These are phyloP conservation scores for Solanum sparsipilum DNA, from an alignment of 257 asterid species.

Conservation along the genomic window DNA sequence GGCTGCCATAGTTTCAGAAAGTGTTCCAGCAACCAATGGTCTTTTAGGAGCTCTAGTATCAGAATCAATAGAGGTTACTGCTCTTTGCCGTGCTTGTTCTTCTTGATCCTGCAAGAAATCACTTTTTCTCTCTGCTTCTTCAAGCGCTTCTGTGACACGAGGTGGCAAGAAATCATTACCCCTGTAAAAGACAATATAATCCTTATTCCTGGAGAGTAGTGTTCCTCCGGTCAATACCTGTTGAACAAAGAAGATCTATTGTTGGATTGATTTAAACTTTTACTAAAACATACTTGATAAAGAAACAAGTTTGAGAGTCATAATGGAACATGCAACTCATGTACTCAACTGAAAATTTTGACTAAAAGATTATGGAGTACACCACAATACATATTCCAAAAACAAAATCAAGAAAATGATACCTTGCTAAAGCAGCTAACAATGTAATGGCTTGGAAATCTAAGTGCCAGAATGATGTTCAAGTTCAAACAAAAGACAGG, in stretches of 20 bases:
- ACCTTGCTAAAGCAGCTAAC: background rate
- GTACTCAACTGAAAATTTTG: background rate
- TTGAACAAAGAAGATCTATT: background rate
- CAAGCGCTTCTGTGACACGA: slow-evolving; percentile 37
- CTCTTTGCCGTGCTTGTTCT: slow-evolving; percentile 67
- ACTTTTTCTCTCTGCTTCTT: slow-evolving; percentile 47
- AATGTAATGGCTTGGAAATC: background rate
- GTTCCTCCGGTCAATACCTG: slow-evolving; percentile 95
- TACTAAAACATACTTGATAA: background rate
- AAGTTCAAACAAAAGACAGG: background rate
- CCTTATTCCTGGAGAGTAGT: slow-evolving; percentile 81
- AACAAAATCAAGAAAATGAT: background rate
- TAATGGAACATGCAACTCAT: background rate
- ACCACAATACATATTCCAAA: background rate
- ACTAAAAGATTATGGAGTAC: background rate
- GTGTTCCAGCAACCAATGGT: slow-evolving; percentile 88
- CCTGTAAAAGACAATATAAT: slow-evolving; percentile 77
- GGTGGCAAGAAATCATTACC: slow-evolving; percentile 88
- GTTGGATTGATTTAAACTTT: background rate
- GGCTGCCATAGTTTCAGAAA: slow-evolving; percentile 87
- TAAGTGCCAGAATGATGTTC: background rate
- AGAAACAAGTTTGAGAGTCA: background rate
- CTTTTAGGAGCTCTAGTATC: slow-evolving; percentile 22
- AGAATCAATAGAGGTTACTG: slow-evolving; percentile 26
- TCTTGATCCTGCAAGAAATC: slow-evolving; percentile 60